Evolutionary conservation across 2,329 filamentous ascomycete genomes (phyloP), one percentile per base, ranked within the genome.

Genomic region (Ilyonectria sp.): DNA sequence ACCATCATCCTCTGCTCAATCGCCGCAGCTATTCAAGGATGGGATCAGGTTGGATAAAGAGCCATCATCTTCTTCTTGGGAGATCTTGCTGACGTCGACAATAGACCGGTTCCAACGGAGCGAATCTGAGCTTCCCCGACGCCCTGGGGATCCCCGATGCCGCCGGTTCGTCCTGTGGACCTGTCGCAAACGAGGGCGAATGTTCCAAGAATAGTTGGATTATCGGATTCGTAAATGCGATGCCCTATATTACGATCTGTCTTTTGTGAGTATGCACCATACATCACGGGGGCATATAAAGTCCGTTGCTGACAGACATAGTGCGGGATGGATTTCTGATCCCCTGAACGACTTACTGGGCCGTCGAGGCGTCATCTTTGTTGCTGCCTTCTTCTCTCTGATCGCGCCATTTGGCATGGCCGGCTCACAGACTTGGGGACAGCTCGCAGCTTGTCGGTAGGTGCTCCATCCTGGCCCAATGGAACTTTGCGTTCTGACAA

Each of bases 351-450:
- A 87, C 46, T 80, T 80, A 11, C 71, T 90, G 31, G 90, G 89
- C 43, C 89, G 90, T 44, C 87, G 90, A 58, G 89, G 90, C 11
- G 87, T 88, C 52, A 92, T 92, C 67, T 92, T 92, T 75, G 77
- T 91, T 52, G 86, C 86, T 7, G 89, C 87, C 13, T 80, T 91
- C 71, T 90, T 92, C 76, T 91, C 88, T 71, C 79, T 92, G 2
- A 73, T 91, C 11, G 81, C 90, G 1, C 87, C 89, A 1, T 87
- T 93, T 70, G 90, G 90, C 26, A 88, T 86, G 70, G 90, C 86
- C 0, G 73, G 89, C 17, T 84, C 85, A 9, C 88, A 91, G 69
- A 87, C 79, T 40, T 93, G 90, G 89, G 79, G 78, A 9, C 83
- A 91, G 72, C 81, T 91, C 3, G 83, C 89, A 46, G 80, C 85